A percentile compares a stretch with the other conserved stretches of the same genome.
These are phyloP conservation scores for Prunus dulcis DNA, from an alignment of 306 rosid genomes.

Conservation along the genomic window DNA sequence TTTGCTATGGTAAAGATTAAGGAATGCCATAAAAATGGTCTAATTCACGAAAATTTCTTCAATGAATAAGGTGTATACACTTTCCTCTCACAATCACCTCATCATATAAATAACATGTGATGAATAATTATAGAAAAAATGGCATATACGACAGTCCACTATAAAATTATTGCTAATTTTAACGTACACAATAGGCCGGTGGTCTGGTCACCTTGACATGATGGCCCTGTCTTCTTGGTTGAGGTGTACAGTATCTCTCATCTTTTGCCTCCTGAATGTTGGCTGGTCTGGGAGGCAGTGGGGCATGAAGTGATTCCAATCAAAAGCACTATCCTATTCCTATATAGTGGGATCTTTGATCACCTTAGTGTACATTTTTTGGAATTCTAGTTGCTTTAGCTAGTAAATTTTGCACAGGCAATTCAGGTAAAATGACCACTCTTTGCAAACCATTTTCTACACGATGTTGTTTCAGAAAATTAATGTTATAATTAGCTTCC, in stretches of 20 bases:
- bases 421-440: no score
- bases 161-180: not conserved
- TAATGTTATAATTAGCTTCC: no score
- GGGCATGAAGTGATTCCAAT: conserved; percentile 10
- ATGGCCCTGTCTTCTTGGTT: not conserved
- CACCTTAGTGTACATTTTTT: not conserved
- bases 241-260: not conserved
- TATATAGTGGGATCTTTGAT: not conserved
- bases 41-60: not conserved
- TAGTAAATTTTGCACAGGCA: no score
- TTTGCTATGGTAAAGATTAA: no score
- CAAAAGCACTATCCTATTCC: not conserved
- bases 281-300: not conserved
- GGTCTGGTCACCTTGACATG: not conserved
- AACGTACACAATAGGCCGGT: not conserved
- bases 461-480: no score
- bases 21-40: not conserved
- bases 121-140: not conserved
- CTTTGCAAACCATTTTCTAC: no score
- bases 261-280: not conserved
- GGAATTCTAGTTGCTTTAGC: no score
- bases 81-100: not conserved
- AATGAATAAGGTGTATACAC: accelerated
- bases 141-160: not conserved
- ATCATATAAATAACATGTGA: not conserved